Evolutionary conservation across 202 grass and related monocot species (phyloP), one percentile per base, ranked within the genome.

Genomic region (Panicum virgatum): DNA sequence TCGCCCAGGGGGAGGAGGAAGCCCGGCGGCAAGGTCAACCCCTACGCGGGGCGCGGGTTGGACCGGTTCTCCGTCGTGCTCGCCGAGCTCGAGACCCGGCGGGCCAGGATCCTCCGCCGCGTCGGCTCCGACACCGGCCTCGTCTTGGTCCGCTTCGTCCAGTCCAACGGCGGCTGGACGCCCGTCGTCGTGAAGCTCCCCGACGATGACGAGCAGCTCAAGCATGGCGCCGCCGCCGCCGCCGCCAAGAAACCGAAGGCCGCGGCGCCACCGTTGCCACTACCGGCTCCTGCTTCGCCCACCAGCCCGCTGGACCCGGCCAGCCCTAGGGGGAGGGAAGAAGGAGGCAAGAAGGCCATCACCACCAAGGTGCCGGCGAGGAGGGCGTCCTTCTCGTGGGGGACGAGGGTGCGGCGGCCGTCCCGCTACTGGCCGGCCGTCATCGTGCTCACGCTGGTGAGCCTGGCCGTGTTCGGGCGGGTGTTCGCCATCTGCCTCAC

Each of bases 61-160:
- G 89, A 94, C 63, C 89, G 89, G 82, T 94, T 92, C 89, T 88
- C 89, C 67, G 76, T 60, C 13, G 78, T 94, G 36, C 60, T 91
- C 4, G 67, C 89, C 5, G 89, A 94, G 43, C 92, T 94, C n/a
- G 75, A 92, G 78, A 60, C 87, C 1, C 75, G 80, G 64, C 88
- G 88, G 26, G 75, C 81, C 48, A 88, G 56, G 48, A 94, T 94
- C 82, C 88, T 92, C 27, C 84, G 84, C n/a, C 80, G 69, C 15
- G 73, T 86, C 26, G 77, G 87, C 53, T 83, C 87, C 11, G 58
- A 77, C 9, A 62, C 57, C 22, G 43, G 65, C 42, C 70, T 81
- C 62, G 69, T 90, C 73, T 59, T 90, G n/a, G 87, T 94, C 66
- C 77, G 74, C 43, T 94, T 94, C 79, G 80, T 76, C 73, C 86